Evolutionary conservation across 768 basidiomycete species (phyloP), one percentile per base, ranked within the genome.

Genomic region (Piloderma croceum): DNA sequence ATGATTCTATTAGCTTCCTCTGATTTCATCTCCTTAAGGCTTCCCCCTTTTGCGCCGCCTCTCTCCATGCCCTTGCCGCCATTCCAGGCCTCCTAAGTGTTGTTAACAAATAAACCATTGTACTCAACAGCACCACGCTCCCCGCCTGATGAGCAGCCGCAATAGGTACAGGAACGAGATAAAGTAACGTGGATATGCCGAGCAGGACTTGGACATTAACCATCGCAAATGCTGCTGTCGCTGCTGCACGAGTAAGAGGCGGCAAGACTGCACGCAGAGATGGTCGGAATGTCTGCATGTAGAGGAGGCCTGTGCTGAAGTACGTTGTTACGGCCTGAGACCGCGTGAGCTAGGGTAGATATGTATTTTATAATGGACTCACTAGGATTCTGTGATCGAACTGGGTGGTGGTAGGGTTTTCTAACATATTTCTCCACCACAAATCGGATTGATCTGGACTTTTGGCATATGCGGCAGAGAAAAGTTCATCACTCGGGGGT

Each of bases 341-440:
- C 35, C 6, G 42, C 15, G 18, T 46, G 25, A 15, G 23, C 23
- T 21, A 13, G 24, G 27, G 5, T 22, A 36, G 23, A 13, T 18
- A 25, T 24, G 2, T 32, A 33, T 33, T 11, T 34, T 20, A 38
- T 7, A 39, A 20, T 2, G n/a, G 27, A 70, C 88, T 62, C 53
- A 87, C 93, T 37, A 99, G 76, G 36, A 93, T 67, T 17, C 96
- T 83, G 62, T 99, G 96, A 56, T 99, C 80, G 53, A 98, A 98
- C 58, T 99, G 96, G 6, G 93, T 93, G 0, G 94, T 96, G 7
- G 88, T 92, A 6, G 96, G 96, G 55, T 99, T 99, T 65, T 99
- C 96, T 47, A 96, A 80, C 37, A 98, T 68, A 60, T 97, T 98
- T 44, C 96, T 72, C 90, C 91, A 94, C 84, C 86, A 93, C n/a